Evolutionary conservation across 306 rosid species (phyloP).

Genomic region (Dalbergia oliveri): DNA sequence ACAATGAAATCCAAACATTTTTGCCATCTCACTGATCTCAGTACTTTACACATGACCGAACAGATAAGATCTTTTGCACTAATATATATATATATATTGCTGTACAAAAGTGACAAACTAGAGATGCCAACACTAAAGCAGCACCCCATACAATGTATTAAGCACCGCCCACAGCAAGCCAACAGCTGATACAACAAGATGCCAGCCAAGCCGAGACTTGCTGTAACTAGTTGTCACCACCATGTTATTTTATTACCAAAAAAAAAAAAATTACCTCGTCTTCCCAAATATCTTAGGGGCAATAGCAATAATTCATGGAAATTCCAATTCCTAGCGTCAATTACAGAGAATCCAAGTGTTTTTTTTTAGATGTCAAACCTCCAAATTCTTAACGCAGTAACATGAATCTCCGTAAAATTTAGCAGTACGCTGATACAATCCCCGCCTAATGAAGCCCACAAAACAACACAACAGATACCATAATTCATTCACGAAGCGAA

Average conservation of each 20-base stretch:
- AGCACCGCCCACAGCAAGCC: constrained; percentile 26
- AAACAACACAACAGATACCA: constrained; percentile 18
- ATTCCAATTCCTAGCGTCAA: constrained; percentile 11
- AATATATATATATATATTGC: background rate
- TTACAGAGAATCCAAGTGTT: background rate
- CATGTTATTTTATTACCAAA: background rate
- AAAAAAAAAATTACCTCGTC: background rate
- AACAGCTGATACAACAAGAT: constrained; percentile 14
- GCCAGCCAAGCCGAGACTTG: constrained; percentile 7
- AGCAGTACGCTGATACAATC: background rate
- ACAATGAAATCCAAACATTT: constrained; percentile 29
- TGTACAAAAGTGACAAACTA: constrained; percentile 2
- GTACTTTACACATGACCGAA: constrained; percentile 10
- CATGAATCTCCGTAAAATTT: background rate
- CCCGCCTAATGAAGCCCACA: constrained; percentile 14
- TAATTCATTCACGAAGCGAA: background rate
- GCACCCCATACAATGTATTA: constrained; percentile 19
- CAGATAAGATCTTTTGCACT: background rate
- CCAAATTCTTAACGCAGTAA: constrained; percentile 1
- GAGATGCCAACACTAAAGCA: background rate
- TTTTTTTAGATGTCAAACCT: background rate
- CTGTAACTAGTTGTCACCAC: constrained; percentile 2
- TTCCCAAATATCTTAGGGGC: constrained; percentile 10
- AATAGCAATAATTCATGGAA: constrained; percentile 24
- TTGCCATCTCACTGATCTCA: constrained; percentile 13